A percentile compares a stretch with the other conserved stretches of the same genome.
These are phyloP conservation scores for Aegilops tauschii DNA, from an alignment of 176 grass and related monocot species.

Conservation along the genomic window DNA sequence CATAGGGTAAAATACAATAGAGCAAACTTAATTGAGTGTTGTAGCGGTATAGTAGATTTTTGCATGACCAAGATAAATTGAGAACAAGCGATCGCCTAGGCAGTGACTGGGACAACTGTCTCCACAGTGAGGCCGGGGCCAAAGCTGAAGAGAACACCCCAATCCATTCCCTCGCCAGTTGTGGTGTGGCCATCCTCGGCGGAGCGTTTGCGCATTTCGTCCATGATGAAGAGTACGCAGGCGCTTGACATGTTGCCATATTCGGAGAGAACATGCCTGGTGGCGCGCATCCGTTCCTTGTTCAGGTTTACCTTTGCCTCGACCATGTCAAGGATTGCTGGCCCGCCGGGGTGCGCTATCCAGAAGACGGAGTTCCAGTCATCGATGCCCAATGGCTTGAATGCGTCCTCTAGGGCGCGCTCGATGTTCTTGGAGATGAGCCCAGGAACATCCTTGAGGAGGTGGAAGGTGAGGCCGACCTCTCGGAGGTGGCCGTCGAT, in stretches of 20 bases:
- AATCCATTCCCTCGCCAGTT: slow-evolving; percentile 74
- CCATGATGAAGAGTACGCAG: slow-evolving; percentile 76
- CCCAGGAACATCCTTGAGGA: slow-evolving; percentile 82
- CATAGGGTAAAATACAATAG: no score
- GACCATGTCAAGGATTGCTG: neutral
- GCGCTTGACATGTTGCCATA: neutral
- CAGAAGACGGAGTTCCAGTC: neutral
- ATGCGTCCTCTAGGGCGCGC: slow-evolving; percentile 38
- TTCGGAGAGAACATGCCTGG: slow-evolving; percentile 48
- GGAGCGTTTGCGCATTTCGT: slow-evolving; percentile 62
- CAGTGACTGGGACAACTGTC: slow-evolving; percentile 58
- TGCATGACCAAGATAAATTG: neutral
- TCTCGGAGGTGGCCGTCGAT: neutral
- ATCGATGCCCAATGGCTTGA: slow-evolving; percentile 53
- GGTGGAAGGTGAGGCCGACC: slow-evolving; percentile 73
- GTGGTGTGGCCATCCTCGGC: slow-evolving; percentile 18
- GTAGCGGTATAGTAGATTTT: neutral
- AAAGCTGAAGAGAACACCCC: slow-evolving; percentile 15
- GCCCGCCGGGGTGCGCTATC: neutral
- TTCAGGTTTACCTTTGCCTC: neutral
- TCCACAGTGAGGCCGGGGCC: slow-evolving; percentile 27
- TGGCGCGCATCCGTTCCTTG: slow-evolving; percentile 21
- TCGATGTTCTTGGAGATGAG: slow-evolving; percentile 53
- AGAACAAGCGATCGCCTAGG: neutral
- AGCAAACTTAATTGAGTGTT: no score